These are phyloP conservation scores for Besnoitia besnoiti DNA, from an alignment of 169 alveolate genomes.

Conservation along the genomic window DNA sequence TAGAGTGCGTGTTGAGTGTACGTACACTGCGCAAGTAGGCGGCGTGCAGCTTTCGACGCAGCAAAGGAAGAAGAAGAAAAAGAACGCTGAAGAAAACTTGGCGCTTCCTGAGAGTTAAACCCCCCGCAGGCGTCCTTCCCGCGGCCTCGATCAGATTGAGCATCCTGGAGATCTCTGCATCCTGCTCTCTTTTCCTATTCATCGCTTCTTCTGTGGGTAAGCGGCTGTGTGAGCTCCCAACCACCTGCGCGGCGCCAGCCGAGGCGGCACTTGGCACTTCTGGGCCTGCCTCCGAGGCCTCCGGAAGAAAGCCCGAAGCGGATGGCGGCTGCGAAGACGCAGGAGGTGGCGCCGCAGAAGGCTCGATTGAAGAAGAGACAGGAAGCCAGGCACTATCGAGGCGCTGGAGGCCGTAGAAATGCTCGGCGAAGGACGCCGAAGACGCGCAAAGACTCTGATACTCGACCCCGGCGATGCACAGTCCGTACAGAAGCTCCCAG, in stretches of 20 bases:
- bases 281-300: neutral
- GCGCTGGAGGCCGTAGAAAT: conserved; percentile 50
- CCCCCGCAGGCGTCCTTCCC: neutral
- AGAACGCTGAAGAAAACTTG: neutral
- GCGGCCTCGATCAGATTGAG: neutral
- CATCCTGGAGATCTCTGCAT: neutral
- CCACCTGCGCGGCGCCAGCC: too few relatives aligned
- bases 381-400: conserved; percentile 9
- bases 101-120: neutral
- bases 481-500: conserved; percentile 41
- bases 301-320: neutral
- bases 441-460: conserved; percentile 38
- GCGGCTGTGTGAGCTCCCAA: too few relatives aligned
- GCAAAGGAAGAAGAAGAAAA: conserved; percentile 20
- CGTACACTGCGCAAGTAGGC: conserved; percentile 31
- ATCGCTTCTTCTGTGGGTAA: conserved; percentile 20
- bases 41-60: conserved; percentile 1
- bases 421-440: conserved; percentile 56
- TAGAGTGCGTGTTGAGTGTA: neutral
- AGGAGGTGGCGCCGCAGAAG: too few relatives aligned
- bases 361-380: conserved; percentile 5
- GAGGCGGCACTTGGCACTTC: conserved; percentile 27
- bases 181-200: neutral
- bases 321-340: too few relatives aligned
- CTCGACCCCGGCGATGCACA: conserved; percentile 50